Evolutionary conservation across 495 filamentous ascomycete species (phyloP).

Genomic region (Aspergillus sclerotioniger): DNA sequence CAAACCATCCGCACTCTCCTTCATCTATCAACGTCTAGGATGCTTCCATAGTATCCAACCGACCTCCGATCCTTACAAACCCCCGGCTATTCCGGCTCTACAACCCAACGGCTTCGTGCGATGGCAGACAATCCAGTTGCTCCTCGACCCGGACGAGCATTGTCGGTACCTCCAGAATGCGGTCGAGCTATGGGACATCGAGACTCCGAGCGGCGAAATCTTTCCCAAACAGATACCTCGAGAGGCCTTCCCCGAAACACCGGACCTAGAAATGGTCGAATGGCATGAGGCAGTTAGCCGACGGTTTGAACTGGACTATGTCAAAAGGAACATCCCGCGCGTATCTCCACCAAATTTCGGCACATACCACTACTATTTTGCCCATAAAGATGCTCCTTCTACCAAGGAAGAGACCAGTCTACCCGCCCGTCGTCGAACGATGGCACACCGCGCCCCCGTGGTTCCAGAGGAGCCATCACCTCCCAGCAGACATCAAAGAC

Average conservation of each 20-base stretch:
- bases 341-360: conserved; percentile 34
- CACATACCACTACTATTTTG: conserved; percentile 33
- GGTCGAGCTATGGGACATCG: conserved; percentile 70
- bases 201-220: conserved; percentile 66
- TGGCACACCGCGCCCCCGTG: conserved; percentile 23
- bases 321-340: conserved; percentile 32
- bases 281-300: conserved; percentile 76
- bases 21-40: conserved; percentile 87
- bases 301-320: conserved; percentile 42
- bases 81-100: conserved; percentile 77
- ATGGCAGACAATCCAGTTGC: conserved; percentile 91
- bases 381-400: conserved; percentile 29
- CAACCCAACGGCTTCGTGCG: conserved; percentile 80
- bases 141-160: conserved; percentile 87
- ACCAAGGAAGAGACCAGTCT: conserved; percentile 33
- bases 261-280: conserved; percentile 72
- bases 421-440: conserved; percentile 14
- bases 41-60: conserved; percentile 80
- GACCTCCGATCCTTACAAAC: conserved; percentile 64
- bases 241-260: conserved; percentile 68
- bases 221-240: conserved; percentile 79
- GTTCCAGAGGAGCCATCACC: conserved; percentile 21
- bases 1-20: conserved; percentile 71
- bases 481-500: conserved; percentile 17
- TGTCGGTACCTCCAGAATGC: conserved; percentile 80